These are phyloP conservation scores for Leucosporidium scottii DNA, from an alignment of 768 basidiomycete genomes.

Conservation along the genomic window DNA sequence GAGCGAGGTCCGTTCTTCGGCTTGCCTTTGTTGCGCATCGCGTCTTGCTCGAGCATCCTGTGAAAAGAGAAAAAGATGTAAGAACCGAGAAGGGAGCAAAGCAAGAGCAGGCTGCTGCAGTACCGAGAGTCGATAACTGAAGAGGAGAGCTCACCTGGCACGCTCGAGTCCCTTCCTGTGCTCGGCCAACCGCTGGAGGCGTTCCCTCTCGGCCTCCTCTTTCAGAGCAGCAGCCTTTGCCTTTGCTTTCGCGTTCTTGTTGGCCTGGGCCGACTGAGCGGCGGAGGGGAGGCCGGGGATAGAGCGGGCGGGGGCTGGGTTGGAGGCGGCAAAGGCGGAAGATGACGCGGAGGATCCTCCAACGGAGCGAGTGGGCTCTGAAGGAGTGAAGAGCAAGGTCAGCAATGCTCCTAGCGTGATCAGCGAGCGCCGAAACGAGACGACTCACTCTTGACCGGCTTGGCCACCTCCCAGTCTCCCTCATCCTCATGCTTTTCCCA, in stretches of 20 bases:
- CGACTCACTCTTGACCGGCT: slow-evolving; percentile 25
- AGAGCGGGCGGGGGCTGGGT: neutral
- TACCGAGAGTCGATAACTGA: no score
- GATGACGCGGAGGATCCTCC: slow-evolving; percentile 4
- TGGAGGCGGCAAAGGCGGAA: neutral
- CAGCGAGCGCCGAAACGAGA: neutral
- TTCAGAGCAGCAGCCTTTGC: slow-evolving; percentile 14
- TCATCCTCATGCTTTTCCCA: slow-evolving; percentile 10
- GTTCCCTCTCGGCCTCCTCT: slow-evolving; percentile 14
- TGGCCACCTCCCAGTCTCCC: slow-evolving; percentile 19
- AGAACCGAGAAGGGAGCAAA: no score
- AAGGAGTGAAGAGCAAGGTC: neutral
- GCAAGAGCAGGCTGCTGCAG: no score
- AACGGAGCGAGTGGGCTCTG: slow-evolving; percentile 21
- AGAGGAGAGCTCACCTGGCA: slow-evolving; percentile 19
- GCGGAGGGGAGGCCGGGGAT: slow-evolving; percentile 16
- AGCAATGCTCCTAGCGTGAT: neutral
- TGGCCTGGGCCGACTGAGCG: slow-evolving; percentile 2
- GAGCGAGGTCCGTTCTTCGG: slow-evolving; percentile 10
- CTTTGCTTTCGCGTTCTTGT: slow-evolving; percentile 29
- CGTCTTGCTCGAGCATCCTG: slow-evolving; percentile 13
- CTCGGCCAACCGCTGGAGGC: slow-evolving; percentile 13
- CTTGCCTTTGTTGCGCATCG: slow-evolving; percentile 3
- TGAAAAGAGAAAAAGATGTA: no score
- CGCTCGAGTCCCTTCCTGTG: slow-evolving; percentile 18